Percentiles rank a stretch among this genome's conserved stretches.
phyloP scores from a whole-genome alignment of 306 rosid species.

The Prosopis cineraria region DNA sequence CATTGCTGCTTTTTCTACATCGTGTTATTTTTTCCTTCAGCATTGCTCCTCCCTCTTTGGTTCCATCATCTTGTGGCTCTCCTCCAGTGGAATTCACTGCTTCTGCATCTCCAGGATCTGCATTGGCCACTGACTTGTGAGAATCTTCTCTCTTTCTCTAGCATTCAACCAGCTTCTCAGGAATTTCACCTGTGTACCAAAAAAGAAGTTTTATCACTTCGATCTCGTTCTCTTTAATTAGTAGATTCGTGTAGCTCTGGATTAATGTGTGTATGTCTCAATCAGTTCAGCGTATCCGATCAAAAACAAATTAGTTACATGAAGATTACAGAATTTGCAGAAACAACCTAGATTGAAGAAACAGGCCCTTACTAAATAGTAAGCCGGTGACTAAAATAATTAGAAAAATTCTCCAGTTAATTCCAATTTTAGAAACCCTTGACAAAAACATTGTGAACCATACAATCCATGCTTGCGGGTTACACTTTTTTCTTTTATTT shows the following conservation, averaged over 20 bases:
- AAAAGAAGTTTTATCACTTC: neutral
- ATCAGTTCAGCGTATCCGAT: neutral
- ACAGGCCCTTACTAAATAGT: neutral
- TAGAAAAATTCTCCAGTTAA: neutral
- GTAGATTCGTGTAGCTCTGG: too few species aligned
- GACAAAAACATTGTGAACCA: neutral
- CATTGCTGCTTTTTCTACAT: slow-evolving; percentile 62
- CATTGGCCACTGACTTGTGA: neutral
- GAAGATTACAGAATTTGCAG: neutral
- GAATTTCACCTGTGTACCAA: slow-evolving; percentile 53
- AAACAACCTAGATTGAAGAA: neutral
- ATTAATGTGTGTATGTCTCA: neutral
- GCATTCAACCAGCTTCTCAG: slow-evolving; percentile 47
- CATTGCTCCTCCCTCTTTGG: slow-evolving; percentile 53
- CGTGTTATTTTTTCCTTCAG: slow-evolving; percentile 42
- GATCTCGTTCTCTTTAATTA: neutral
- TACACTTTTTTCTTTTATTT: neutral
- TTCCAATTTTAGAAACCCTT: neutral
- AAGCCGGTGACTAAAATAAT: neutral
- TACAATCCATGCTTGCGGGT: neutral
- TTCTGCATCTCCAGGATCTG: neutral
- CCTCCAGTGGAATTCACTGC: slow-evolving; percentile 51
- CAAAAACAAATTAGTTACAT: too few species aligned
- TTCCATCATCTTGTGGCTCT: slow-evolving; percentile 33
- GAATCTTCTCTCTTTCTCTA: slow-evolving; percentile 41